Percentiles rank a stretch among this genome's conserved stretches.
Evolutionary conservation across 1,284 basidiomycete species (phyloP).

Genomic region (Rhodotorula sp.): DNA sequence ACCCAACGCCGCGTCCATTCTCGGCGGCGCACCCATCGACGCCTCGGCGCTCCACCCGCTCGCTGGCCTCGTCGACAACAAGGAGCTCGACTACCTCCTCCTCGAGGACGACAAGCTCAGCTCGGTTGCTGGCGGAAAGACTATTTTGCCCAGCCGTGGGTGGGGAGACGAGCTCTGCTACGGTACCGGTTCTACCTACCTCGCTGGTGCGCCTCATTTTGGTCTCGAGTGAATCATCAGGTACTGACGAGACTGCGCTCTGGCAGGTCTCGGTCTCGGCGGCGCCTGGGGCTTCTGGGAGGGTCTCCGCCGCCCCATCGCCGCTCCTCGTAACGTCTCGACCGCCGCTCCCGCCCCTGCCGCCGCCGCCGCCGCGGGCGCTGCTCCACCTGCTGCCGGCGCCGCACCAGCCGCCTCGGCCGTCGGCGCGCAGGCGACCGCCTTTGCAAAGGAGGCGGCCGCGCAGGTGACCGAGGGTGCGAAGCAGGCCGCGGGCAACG

Average conservation of each 20-base stretch:
- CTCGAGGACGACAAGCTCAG: constrained; percentile 91
- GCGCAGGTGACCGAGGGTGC: constrained; percentile 8
- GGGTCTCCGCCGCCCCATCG: constrained; percentile 66
- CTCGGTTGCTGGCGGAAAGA: constrained; percentile 78
- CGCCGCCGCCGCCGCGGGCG: constrained; percentile 21
- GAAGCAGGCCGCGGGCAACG: constrained; percentile 10
- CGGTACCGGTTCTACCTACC: constrained; percentile 98
- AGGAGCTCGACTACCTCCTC: constrained; percentile 80
- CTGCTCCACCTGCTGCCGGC: constrained; percentile 24
- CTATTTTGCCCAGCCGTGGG: constrained; percentile 86
- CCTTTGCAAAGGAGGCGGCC: constrained; percentile 36
- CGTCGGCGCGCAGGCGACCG: constrained; percentile 37
- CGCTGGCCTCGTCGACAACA: constrained; percentile 69
- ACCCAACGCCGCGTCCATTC: constrained; percentile 77
- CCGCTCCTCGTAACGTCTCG: constrained; percentile 20
- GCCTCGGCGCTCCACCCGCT: constrained; percentile 86
- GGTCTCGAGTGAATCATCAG: neutral
- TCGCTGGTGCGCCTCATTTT: constrained; percentile 65
- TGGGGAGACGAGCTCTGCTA: constrained; percentile 99
- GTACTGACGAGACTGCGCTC: too few species aligned
- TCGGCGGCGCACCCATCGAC: constrained; percentile 71
- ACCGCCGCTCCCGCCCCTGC: constrained; percentile 20
- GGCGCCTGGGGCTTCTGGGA: constrained; percentile 95
- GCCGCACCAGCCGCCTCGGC: constrained; percentile 37
- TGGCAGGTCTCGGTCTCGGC: constrained; percentile 82